Evolutionary conservation across 1,284 basidiomycete species (phyloP).

Genomic region (Meira nashicola): DNA sequence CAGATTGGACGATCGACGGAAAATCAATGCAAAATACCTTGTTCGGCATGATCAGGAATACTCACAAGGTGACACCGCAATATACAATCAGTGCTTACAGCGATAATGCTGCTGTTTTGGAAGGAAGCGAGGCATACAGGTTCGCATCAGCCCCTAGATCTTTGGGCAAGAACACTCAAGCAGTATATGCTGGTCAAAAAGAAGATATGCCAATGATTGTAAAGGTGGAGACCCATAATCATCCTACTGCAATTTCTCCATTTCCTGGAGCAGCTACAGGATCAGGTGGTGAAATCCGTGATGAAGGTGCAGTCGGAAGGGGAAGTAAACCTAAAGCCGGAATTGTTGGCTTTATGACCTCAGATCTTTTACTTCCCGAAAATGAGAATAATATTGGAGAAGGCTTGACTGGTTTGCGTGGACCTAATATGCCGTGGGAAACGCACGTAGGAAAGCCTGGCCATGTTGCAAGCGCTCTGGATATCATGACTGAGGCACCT

Average conservation of each 20-base stretch:
- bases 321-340: slow-evolving; percentile 97
- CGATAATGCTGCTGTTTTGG: slow-evolving; percentile 93
- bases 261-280: slow-evolving; percentile 96
- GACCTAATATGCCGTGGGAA: slow-evolving; percentile 36
- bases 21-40: slow-evolving; percentile 68
- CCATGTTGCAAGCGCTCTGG: slow-evolving; percentile 86
- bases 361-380: slow-evolving; percentile 63
- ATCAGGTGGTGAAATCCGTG: slow-evolving; percentile 94
- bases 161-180: slow-evolving; percentile 5
- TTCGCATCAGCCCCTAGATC: slow-evolving; percentile 63
- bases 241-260: slow-evolving; percentile 96
- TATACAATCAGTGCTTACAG: slow-evolving; percentile 90
- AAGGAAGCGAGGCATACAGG: slow-evolving; percentile 70
- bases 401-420: slow-evolving; percentile 16
- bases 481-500: slow-evolving; percentile 96
- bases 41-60: slow-evolving; percentile 97
- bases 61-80: slow-evolving; percentile 69
- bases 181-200: slow-evolving; percentile 30
- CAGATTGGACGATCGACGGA: slow-evolving; percentile 85
- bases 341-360: slow-evolving; percentile 88
- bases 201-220: slow-evolving; percentile 77
- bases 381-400: slow-evolving; percentile 12
- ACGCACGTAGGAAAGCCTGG: slow-evolving; percentile 68
- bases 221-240: slow-evolving; percentile 99
- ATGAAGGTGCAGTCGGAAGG: slow-evolving; percentile 91